Evolutionary conservation across 495 filamentous ascomycete species (phyloP).

Genomic region (Letharia lupina): DNA sequence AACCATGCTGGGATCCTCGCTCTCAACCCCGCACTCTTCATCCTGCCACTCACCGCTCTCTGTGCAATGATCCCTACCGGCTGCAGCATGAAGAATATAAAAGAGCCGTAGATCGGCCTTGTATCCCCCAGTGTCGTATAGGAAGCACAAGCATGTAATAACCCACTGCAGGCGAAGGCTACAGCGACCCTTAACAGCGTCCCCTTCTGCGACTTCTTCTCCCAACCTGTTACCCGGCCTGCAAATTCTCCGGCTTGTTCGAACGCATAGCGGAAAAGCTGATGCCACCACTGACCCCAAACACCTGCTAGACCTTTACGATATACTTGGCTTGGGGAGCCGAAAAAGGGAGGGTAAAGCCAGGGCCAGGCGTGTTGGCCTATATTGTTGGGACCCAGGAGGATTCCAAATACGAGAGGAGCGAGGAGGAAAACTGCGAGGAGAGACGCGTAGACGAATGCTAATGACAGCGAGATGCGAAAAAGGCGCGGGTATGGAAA

Average conservation of each 20-base stretch:
- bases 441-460: constrained; percentile 47
- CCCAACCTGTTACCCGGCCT: constrained; percentile 16
- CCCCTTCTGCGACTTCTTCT: constrained; percentile 18
- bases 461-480: constrained; percentile 41
- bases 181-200: constrained; percentile 32
- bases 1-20: constrained; percentile 31
- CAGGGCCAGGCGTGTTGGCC: constrained; percentile 49
- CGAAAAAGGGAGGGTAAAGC: constrained; percentile 58
- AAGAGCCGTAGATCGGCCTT: constrained; percentile 34
- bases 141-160: constrained; percentile 52
- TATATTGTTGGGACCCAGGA: constrained; percentile 42
- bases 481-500: constrained; percentile 33
- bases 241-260: constrained; percentile 23
- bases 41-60: constrained; percentile 26
- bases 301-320: constrained; percentile 63
- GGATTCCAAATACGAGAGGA: constrained; percentile 47
- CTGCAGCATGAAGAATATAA: constrained; percentile 51
- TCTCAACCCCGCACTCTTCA: constrained; percentile 20
- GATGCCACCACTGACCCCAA: constrained; percentile 87
- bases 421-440: constrained; percentile 46
- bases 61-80: constrained; percentile 49
- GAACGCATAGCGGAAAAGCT: constrained; percentile 71
- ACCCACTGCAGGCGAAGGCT: constrained; percentile 51
- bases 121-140: constrained; percentile 43
- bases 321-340: constrained; percentile 46